Base-by-base conservation (phyloP, 257 asterid genomes). In the Parsonsia alboflavescens region DNA sequence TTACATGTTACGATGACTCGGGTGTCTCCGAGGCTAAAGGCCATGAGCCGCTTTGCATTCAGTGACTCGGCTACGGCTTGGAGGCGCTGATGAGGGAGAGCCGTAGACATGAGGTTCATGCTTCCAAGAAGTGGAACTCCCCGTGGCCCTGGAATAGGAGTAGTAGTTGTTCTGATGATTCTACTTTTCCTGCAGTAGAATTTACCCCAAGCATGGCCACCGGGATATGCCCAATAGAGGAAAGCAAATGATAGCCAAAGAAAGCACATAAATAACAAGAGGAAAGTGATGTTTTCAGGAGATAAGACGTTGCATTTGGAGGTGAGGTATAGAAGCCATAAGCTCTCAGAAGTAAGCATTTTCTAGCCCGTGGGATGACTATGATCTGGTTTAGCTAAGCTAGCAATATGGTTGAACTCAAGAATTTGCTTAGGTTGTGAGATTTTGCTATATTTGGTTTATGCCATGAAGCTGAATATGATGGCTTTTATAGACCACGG, bases 21-120 rank as follows among this genome's bases (percentile, higher is more conserved):
- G 0, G 97, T 89, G 36, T 76, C 76, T 10, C 97, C 97, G 26
- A 90, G 82, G 76, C 93, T 87, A 83, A 90, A 90, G 0, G 91
- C 92, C 96, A 90, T 90, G 46, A 90, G 84, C 59, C 68, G 84
- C 56, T 77, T 85, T 16, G 95, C 91, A 52, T 74, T 33, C 66
- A 15, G 24, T 59, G 82, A 7, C 26, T 68, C 4, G 10, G 95
- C 88, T 7, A 86, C 36, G 6, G 84, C 19, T 7, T 85, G 82
- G 0, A 88, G 66, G 28, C 82, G 70, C 26, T 88, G 91, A 71
- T 90, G 95, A 0, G 97, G 90, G n/a, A 91, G 58, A 49, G 87
- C 87, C 1, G 87, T 79, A 80, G 79, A 81, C 73, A 91, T 88
- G 21, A 78, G 72, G 41, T 82, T 62, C 46, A 90, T 80, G 71